Percentiles rank a stretch among this genome's conserved stretches.
Evolutionary conservation across 1,284 basidiomycete species (phyloP).

Genomic region (Apiotrichum gracile): DNA sequence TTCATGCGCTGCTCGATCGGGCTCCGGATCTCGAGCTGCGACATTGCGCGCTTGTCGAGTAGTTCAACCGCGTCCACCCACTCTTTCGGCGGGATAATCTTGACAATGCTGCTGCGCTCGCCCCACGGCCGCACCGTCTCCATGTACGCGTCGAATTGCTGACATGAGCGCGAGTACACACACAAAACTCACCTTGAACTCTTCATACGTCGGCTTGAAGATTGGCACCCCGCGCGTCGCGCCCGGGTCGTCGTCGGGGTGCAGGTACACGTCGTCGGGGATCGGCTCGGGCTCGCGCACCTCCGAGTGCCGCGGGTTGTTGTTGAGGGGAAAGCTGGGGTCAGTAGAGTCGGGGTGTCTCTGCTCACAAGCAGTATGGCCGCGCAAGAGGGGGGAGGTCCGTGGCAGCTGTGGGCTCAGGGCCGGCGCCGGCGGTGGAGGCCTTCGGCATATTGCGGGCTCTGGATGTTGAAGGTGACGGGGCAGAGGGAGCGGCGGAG

Average conservation of each 20-base stretch:
- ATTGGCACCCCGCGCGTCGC: constrained; percentile 85
- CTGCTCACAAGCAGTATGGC: constrained; percentile 13
- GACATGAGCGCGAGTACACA: not conserved
- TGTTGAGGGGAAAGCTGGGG: constrained; percentile 16
- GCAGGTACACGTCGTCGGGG: constrained; percentile 7
- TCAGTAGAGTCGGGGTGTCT: not conserved
- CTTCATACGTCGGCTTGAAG: constrained; percentile 82
- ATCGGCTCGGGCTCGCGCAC: constrained; percentile 12
- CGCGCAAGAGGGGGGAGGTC: constrained; percentile 5
- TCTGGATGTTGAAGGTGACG: too few species aligned
- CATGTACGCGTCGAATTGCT: constrained; percentile 84
- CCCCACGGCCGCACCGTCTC: constrained; percentile 81
- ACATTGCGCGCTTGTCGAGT: constrained; percentile 58
- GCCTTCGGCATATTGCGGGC: too few species aligned
- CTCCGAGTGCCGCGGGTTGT: constrained; percentile 9
- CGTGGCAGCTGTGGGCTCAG: not conserved
- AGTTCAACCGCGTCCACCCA: constrained; percentile 72
- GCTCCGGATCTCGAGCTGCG: constrained; percentile 65
- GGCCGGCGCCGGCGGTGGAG: too few species aligned
- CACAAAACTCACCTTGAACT: constrained; percentile 54
- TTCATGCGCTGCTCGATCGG: constrained; percentile 90
- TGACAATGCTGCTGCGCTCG: constrained; percentile 78
- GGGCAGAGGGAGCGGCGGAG: too few species aligned
- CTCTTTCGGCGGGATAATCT: constrained; percentile 86
- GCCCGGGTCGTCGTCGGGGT: constrained; percentile 72